Evolutionary conservation across 23 red algal species (phyloP).

Genomic region (Rhodosorus marinus): DNA sequence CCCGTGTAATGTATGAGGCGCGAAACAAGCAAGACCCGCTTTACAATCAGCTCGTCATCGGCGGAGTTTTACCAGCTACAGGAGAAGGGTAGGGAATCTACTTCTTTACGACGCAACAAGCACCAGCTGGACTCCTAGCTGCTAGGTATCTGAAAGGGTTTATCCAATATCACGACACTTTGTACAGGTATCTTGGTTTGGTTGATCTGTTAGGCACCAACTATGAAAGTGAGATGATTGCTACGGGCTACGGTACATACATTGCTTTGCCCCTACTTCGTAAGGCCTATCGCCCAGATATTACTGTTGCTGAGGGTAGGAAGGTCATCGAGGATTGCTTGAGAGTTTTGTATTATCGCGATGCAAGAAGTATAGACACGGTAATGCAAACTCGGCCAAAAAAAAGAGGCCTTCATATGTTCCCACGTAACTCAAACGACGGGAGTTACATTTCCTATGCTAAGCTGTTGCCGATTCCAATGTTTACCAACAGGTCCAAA

Average conservation of each 20-base stretch:
- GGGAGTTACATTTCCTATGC: not conserved
- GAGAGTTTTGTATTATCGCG: slow-evolving; percentile 88
- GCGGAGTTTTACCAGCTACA: slow-evolving; percentile 26
- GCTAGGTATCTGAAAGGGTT: not conserved
- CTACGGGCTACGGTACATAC: slow-evolving; percentile 68
- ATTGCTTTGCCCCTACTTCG: slow-evolving; percentile 77
- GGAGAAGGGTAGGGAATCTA: slow-evolving; percentile 4
- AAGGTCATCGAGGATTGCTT: slow-evolving; percentile 29
- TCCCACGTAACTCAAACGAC: not conserved
- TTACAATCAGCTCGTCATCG: slow-evolving; percentile 70
- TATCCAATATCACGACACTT: not conserved
- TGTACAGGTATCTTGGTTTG: slow-evolving; percentile 13
- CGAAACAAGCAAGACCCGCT: slow-evolving; percentile 79
- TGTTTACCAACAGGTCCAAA: too few species aligned
- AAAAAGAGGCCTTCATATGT: not conserved
- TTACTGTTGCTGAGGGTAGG: slow-evolving; percentile 63
- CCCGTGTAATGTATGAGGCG: slow-evolving; percentile 67
- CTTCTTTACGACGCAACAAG: not conserved
- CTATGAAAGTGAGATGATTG: slow-evolving; percentile 58
- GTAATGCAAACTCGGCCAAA: too few species aligned
- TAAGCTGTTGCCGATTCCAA: too few species aligned
- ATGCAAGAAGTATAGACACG: slow-evolving; percentile 54
- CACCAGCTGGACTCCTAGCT: not conserved
- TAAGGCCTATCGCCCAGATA: slow-evolving; percentile 53
- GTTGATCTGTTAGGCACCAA: slow-evolving; percentile 70